Evolutionary conservation across 495 filamentous ascomycete species (phyloP).

Genomic region (Cryomyces antarcticus): DNA sequence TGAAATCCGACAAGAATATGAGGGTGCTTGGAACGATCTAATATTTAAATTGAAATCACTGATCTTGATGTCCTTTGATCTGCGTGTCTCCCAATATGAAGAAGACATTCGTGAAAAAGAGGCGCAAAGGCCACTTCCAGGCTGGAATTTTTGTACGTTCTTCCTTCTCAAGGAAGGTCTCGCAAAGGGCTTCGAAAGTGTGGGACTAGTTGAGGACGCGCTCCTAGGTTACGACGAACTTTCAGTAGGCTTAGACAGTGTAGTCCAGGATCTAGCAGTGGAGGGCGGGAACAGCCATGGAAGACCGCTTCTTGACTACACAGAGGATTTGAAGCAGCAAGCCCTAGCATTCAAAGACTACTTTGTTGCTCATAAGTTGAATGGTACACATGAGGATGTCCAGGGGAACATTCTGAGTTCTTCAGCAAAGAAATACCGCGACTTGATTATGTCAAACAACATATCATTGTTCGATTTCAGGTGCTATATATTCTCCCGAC

Average conservation of each 20-base stretch:
- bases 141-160: slow-evolving; percentile 99
- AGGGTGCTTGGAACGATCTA: slow-evolving; percentile 63
- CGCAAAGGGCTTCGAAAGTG: slow-evolving; percentile 83
- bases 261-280: slow-evolving; percentile 52
- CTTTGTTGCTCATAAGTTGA: background rate
- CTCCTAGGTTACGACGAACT: slow-evolving; percentile 85
- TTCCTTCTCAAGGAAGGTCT: slow-evolving; percentile 94
- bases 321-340: slow-evolving; percentile 44
- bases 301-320: slow-evolving; percentile 43
- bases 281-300: slow-evolving; percentile 37
- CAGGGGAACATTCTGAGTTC: background rate
- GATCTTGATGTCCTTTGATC: slow-evolving; percentile 78
- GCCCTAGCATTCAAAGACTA: slow-evolving; percentile 12
- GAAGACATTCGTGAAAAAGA: slow-evolving; percentile 93
- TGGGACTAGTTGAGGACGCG: slow-evolving; percentile 88
- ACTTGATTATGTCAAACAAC: slow-evolving; percentile 83
- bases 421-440: slow-evolving; percentile 61
- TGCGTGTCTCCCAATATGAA: slow-evolving; percentile 82
- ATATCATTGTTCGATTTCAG: slow-evolving; percentile 96
- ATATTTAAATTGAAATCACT: slow-evolving; percentile 69
- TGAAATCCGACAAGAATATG: no score
- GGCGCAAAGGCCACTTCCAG: slow-evolving; percentile 66
- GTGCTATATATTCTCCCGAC: slow-evolving; percentile 81
- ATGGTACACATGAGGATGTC: background rate
- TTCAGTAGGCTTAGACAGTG: slow-evolving; percentile 59